Evolutionary conservation across 345 rosid species (phyloP).

Genomic region (Salix brachista): DNA sequence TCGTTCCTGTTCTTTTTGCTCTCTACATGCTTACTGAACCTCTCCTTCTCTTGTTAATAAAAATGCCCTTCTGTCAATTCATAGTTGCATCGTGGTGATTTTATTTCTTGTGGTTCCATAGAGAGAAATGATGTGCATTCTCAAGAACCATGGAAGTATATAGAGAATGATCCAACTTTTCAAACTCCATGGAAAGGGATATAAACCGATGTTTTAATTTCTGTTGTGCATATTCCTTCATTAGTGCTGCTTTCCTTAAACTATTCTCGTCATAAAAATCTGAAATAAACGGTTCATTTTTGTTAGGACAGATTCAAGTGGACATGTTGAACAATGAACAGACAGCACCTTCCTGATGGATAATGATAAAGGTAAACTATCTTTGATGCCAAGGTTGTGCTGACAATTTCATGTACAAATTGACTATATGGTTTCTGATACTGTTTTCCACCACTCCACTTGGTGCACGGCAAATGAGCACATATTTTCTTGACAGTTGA

Average conservation of each 20-base stretch:
- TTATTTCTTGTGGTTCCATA: background rate
- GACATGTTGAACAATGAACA: constrained; percentile 29
- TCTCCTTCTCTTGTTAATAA: background rate
- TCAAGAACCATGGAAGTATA: background rate
- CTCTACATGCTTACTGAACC: background rate
- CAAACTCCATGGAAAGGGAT: background rate
- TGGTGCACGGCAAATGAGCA: background rate
- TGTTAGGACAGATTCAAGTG: constrained; percentile 36
- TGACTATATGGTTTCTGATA: background rate
- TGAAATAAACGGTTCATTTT: constrained; percentile 4
- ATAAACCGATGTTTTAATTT: background rate
- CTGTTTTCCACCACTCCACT: background rate
- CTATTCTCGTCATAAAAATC: constrained; percentile 2
- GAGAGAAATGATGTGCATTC: background rate
- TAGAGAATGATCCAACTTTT: background rate
- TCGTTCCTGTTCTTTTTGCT: background rate
- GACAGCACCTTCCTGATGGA: constrained; percentile 15
- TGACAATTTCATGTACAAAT: background rate
- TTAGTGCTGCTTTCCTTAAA: background rate
- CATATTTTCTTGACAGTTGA: background rate
- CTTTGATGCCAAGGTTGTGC: background rate
- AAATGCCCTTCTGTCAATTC: background rate
- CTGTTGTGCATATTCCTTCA: background rate
- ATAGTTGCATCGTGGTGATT: background rate
- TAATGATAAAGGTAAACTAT: constrained; percentile 4